phyloP scores from a whole-genome alignment of 306 rosid species.

The Casuarina glauca region DNA sequence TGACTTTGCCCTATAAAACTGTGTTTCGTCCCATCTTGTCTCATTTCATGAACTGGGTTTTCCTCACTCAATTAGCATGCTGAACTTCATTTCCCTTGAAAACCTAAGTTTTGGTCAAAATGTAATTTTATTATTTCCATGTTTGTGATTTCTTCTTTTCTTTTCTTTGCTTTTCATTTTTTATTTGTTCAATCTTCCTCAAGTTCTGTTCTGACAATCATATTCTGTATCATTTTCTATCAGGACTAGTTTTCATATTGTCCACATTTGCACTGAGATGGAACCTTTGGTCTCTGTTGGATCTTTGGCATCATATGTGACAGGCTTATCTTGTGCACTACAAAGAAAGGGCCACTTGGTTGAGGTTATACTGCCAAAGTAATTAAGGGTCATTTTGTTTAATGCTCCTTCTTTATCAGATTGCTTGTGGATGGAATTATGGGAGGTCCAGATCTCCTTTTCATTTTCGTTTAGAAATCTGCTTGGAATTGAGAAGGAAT shows the following conservation, averaged over 20 bases:
- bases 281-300: conserved; percentile 69
- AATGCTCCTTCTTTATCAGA: conserved; percentile 24
- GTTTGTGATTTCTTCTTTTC: neutral
- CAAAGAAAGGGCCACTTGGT: conserved; percentile 87
- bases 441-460: conserved; percentile 23
- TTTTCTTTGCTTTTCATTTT: neutral
- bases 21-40: neutral
- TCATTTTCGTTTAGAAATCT: neutral
- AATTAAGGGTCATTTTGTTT: conserved; percentile 32
- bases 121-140: neutral
- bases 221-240: conserved; percentile 33
- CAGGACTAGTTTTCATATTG: conserved; percentile 76
- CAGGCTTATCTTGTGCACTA: conserved; percentile 79
- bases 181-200: neutral
- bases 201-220: conserved; percentile 29
- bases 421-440: conserved; percentile 10
- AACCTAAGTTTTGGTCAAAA: neutral
- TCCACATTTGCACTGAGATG: conserved; percentile 95
- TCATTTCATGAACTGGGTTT: neutral
- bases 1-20: neutral
- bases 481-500: neutral
- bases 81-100: neutral
- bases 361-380: conserved; percentile 95
- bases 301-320: conserved; percentile 77
- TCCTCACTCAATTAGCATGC: neutral